Percentiles rank a stretch among this genome's conserved stretches.
phyloP scores from a whole-genome alignment of 345 rosid species.

The Zanthoxylum bungeanum region DNA sequence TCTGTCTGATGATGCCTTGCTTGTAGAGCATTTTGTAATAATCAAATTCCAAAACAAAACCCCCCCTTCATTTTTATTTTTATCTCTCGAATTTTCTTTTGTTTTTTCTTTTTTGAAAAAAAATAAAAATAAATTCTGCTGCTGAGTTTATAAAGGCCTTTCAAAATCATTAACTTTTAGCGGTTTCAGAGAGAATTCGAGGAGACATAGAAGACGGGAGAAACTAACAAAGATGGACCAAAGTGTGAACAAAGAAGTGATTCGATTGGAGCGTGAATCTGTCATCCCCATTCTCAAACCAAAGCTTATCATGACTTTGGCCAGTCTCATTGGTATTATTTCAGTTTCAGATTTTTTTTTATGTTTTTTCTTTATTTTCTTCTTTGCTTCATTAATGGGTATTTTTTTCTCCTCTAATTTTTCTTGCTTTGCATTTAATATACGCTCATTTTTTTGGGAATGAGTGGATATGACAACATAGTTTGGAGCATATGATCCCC shows the following conservation, averaged over 20 bases:
- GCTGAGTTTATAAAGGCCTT: neutral
- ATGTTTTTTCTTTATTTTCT: neutral
- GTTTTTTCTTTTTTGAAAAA: no score
- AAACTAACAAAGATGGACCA: constrained; percentile 8
- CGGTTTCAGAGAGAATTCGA: neutral
- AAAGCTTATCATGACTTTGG: constrained; percentile 86
- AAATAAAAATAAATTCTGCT: no score
- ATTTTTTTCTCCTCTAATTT: neutral
- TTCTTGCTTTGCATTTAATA: neutral
- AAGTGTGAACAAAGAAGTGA: constrained; percentile 54
- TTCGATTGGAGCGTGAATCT: constrained; percentile 85
- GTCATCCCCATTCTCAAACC: constrained; percentile 92
- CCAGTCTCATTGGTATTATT: constrained; percentile 81
- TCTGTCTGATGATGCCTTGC: neutral
- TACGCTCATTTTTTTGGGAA: neutral
- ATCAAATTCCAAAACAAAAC: constrained; percentile 8
- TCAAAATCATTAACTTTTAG: neutral
- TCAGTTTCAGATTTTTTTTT: neutral
- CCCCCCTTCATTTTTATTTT: neutral
- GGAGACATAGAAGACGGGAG: constrained; percentile 9
- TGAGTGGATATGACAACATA: neutral
- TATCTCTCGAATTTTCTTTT: constrained; percentile 21
- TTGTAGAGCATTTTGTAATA: neutral
- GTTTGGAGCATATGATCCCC: neutral
- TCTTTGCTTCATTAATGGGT: neutral